Evolutionary conservation across 1,284 basidiomycete genomes (phyloP).

Genomic region (Cerrena zonata): DNA sequence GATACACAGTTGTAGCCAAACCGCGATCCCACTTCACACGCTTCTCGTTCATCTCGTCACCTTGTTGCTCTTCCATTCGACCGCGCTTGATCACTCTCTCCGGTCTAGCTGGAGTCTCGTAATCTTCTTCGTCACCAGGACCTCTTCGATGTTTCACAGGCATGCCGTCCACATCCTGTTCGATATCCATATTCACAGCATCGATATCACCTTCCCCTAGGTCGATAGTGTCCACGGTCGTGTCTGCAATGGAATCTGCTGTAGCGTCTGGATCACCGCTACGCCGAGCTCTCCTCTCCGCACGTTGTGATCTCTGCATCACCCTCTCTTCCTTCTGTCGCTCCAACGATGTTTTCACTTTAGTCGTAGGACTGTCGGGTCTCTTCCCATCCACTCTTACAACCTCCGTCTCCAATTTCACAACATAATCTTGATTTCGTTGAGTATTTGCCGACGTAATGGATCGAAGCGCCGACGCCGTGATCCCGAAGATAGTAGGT

Average conservation of each 20-base stretch:
- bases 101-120: constrained; percentile 53
- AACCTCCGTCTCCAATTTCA: constrained; percentile 58
- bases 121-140: constrained; percentile 80
- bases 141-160: constrained; percentile 46
- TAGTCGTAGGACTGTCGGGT: constrained; percentile 75
- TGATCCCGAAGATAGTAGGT: constrained; percentile 55
- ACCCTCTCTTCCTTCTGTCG: constrained; percentile 66
- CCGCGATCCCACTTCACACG: constrained; percentile 78
- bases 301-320: constrained; percentile 56
- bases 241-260: constrained; percentile 26
- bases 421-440: constrained; percentile 61
- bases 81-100: constrained; percentile 31
- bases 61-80: constrained; percentile 31
- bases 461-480: constrained; percentile 56
- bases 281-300: constrained; percentile 53
- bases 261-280: too few species aligned
- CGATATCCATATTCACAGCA: constrained; percentile 22
- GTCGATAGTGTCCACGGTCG: constrained; percentile 17
- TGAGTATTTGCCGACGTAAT: constrained; percentile 66
- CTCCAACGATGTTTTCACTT: constrained; percentile 66
- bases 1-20: constrained; percentile 52
- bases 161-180: constrained; percentile 26
- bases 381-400: constrained; percentile 64
- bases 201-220: constrained; percentile 17
- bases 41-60: constrained; percentile 32